Base-by-base conservation (phyloP, 2,329 filamentous ascomycete species). In the Pleoardoris graminearum region DNA sequence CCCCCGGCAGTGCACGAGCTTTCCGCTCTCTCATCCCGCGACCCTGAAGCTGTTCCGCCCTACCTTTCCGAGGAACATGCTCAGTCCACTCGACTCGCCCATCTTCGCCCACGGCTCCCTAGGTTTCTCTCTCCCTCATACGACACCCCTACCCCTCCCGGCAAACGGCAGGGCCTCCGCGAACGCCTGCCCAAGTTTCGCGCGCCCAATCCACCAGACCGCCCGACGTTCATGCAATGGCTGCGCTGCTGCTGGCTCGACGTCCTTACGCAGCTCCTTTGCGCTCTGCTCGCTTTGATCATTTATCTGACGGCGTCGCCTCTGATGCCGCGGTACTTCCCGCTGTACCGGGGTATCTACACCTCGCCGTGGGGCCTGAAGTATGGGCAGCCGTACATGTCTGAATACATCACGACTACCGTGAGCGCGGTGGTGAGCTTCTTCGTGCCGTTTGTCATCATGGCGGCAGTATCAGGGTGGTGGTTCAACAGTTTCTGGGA, bases 371-470 rank as follows among this genome's bases (percentile, higher is more conserved):
- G 54, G 56, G 62, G 63, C 1, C 8, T 65, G 10, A 53, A 87
- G 56, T 85, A 88, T 58, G 84, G 84, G 29, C 87, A 87, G 62
- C 85, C 86, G 0, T 71, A 85, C n/a, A 80, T 85, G 52, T 79
- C 82, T n/a, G 85, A 89, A 60, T 87, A 89, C 62, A 73, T 90
- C 11, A 84, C 84, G 12, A 88, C 87, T 59, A 84, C 82, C 78
- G 75, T 81, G 1, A 85, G 86, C 5, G 86, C 86, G 0, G 68
- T 89, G 12, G 75, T 90, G 1, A 84, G 81, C 7, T 76, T 81
- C n/a, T 62, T 86, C 0, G 73, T 88, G 10, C 87, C 88, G 3
- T 84, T 88, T 57, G 66, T 77, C 48, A 67, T 86, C 62, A 82
- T 90, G 62, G 72, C 85, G 0, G 51, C 82, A n/a, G 80, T 86